Evolutionary conservation across 352 stramenopile species (phyloP).

Genomic region (Globisporangium polare): DNA sequence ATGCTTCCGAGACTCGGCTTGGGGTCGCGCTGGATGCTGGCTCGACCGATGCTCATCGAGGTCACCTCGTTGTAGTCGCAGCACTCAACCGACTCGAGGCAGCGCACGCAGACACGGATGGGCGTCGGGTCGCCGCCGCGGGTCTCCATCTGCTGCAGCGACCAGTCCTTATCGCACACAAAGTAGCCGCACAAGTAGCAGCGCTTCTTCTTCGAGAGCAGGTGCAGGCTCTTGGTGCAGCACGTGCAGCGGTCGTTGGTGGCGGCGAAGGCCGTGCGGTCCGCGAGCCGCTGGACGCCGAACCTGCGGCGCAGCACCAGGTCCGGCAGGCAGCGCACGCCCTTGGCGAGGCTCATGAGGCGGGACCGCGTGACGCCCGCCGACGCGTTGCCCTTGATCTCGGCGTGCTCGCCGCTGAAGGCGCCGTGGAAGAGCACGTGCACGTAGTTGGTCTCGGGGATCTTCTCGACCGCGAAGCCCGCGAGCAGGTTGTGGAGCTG

Average conservation of each 20-base stretch:
- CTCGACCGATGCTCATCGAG: conserved; percentile 21
- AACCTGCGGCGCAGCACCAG: conserved; percentile 56
- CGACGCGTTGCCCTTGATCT: conserved; percentile 12
- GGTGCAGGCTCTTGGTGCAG: conserved; percentile 43
- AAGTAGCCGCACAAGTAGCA: conserved; percentile 36
- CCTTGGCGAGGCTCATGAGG: conserved; percentile 35
- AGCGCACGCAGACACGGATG: conserved; percentile 42
- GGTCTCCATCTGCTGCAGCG: conserved; percentile 27
- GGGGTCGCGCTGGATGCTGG: conserved; percentile 18
- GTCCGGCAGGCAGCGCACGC: conserved; percentile 31
- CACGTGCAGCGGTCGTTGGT: conserved; percentile 55
- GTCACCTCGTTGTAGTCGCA: conserved; percentile 47
- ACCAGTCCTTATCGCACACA: conserved; percentile 36
- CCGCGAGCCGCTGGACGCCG: conserved; percentile 46
- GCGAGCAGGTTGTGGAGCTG: conserved; percentile 34
- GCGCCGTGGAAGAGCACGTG: conserved; percentile 39
- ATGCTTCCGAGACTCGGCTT: too few relatives aligned
- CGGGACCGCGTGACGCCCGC: conserved; percentile 21
- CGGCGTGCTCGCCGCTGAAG: conserved; percentile 17
- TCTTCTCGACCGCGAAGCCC: conserved; percentile 30
- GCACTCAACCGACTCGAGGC: conserved; percentile 47
- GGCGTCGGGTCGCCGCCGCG: conserved; percentile 26
- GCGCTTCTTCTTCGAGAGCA: conserved; percentile 30
- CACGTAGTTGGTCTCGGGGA: conserved; percentile 30
- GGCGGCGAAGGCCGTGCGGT: conserved; percentile 36